Evolutionary conservation across 176 grass and related monocot species (phyloP).

Genomic region (Tillandsia leiboldiana): DNA sequence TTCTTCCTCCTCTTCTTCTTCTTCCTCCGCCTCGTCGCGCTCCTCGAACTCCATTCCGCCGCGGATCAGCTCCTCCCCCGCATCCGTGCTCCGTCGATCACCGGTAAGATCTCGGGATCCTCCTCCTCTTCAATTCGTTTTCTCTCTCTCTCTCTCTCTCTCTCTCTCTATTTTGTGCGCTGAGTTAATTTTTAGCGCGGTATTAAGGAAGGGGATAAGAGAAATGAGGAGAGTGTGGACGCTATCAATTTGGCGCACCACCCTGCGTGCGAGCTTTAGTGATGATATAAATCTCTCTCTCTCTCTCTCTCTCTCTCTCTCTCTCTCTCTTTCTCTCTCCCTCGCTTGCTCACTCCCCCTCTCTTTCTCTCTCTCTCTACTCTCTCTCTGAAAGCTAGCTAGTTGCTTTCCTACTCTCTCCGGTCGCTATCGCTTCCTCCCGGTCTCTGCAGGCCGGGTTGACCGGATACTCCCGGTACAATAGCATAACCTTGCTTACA

Average conservation of each 20-base stretch:
- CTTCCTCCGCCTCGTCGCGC: constrained; percentile 38
- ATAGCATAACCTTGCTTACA: too few relatives aligned
- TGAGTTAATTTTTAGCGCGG: too few relatives aligned
- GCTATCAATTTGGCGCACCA: background rate
- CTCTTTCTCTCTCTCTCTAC: background rate
- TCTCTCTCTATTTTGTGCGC: background rate
- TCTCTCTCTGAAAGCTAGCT: background rate
- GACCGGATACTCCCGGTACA: background rate
- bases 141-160: background rate
- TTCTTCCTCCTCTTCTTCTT: constrained; percentile 36
- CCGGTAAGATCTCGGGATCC: background rate
- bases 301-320: background rate
- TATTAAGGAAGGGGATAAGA: too few relatives aligned
- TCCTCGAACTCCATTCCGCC: constrained; percentile 57
- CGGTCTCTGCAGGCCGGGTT: background rate
- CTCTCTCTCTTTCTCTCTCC: background rate
- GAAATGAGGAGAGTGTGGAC: too few relatives aligned
- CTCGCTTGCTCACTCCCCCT: too few relatives aligned
- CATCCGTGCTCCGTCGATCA: background rate
- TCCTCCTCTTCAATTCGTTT: background rate
- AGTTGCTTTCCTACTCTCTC: background rate
- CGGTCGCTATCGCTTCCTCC: background rate
- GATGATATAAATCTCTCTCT: background rate
- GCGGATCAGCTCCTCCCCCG: background rate
- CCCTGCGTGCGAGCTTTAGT: background rate